phyloP scores from a whole-genome alignment of 805 yeast genomes.

The Citeromyces matritensis region DNA sequence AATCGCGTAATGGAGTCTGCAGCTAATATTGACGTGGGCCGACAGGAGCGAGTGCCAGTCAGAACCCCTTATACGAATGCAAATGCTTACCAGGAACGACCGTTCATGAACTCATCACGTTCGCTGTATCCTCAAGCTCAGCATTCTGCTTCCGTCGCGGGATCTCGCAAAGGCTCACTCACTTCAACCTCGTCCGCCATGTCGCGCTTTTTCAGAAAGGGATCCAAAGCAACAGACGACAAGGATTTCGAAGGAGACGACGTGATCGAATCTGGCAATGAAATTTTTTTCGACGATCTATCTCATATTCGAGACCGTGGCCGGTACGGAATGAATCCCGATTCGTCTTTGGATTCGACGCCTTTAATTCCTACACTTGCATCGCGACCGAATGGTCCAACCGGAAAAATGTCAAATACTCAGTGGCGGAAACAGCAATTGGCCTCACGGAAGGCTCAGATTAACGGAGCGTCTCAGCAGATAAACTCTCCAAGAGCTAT shows the following conservation, averaged over 20 bases:
- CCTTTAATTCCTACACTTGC: constrained; percentile 65
- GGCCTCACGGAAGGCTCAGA: constrained; percentile 41
- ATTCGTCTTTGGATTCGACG: constrained; percentile 32
- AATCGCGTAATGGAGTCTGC: constrained; percentile 21
- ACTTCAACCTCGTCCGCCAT: background rate
- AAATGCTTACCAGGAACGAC: constrained; percentile 10
- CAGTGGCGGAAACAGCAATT: constrained; percentile 61
- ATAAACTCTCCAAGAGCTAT: constrained; percentile 12
- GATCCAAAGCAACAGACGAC: constrained; percentile 4
- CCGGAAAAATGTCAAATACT: constrained; percentile 25
- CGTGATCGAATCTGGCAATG: constrained; percentile 16
- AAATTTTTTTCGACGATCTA: constrained; percentile 49
- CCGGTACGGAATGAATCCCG: constrained; percentile 36
- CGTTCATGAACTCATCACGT: constrained; percentile 26
- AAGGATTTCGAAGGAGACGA: constrained; percentile 10
- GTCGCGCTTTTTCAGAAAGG: constrained; percentile 8
- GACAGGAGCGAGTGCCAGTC: constrained; percentile 19
- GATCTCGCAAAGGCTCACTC: background rate
- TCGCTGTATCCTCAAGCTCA: constrained; percentile 17
- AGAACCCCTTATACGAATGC: no score
- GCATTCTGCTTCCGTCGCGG: no score
- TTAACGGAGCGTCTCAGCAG: constrained; percentile 6
- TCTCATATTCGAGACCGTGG: constrained; percentile 51
- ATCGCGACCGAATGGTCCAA: constrained; percentile 13
- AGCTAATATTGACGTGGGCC: constrained; percentile 27